A percentile compares a stretch with the other conserved stretches of the same genome.
These are phyloP conservation scores for Scheffersomyces lignicola DNA, from an alignment of 1,139 yeast genomes.

Conservation along the genomic window DNA sequence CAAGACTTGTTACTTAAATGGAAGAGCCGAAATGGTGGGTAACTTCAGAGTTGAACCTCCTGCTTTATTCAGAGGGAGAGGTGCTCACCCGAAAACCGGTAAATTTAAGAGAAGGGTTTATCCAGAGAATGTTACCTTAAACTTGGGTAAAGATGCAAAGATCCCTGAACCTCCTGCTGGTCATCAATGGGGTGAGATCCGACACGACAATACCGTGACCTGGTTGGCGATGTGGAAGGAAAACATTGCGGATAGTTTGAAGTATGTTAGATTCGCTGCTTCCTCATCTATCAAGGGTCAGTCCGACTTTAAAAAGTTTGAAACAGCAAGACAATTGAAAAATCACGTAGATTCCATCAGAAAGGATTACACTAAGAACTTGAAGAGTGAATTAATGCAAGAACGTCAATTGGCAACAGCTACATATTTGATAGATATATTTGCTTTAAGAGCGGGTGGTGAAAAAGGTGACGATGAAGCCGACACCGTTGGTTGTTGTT, in stretches of 20 bases:
- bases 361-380: slow-evolving; percentile 66
- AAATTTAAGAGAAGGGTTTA: slow-evolving; percentile 76
- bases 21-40: slow-evolving; percentile 89
- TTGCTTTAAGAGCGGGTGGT: slow-evolving; percentile 97
- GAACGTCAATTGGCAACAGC: slow-evolving; percentile 95
- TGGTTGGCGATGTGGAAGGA: slow-evolving; percentile 99
- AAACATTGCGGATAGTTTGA: slow-evolving; percentile 78
- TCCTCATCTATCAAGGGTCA: slow-evolving; percentile 89
- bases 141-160: slow-evolving; percentile 69
- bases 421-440: slow-evolving; percentile 87
- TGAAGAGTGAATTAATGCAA: slow-evolving; percentile 76
- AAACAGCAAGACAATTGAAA: slow-evolving; percentile 85
- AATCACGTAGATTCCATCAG: slow-evolving; percentile 72
- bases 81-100: slow-evolving; percentile 96
- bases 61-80: slow-evolving; percentile 92
- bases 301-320: slow-evolving; percentile 88
- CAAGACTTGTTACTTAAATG: slow-evolving; percentile 79
- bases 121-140: slow-evolving; percentile 88
- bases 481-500: slow-evolving; percentile 97
- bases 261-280: slow-evolving; percentile 90
- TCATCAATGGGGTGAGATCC: slow-evolving; percentile 86
- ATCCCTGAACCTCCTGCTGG: slow-evolving; percentile 87
- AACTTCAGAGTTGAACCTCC: slow-evolving; percentile 96
- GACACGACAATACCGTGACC: slow-evolving; percentile 85
- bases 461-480: slow-evolving; percentile 98